Evolutionary conservation across 2,329 filamentous ascomycete species (phyloP).

Genomic region (Dothistroma septosporum): DNA sequence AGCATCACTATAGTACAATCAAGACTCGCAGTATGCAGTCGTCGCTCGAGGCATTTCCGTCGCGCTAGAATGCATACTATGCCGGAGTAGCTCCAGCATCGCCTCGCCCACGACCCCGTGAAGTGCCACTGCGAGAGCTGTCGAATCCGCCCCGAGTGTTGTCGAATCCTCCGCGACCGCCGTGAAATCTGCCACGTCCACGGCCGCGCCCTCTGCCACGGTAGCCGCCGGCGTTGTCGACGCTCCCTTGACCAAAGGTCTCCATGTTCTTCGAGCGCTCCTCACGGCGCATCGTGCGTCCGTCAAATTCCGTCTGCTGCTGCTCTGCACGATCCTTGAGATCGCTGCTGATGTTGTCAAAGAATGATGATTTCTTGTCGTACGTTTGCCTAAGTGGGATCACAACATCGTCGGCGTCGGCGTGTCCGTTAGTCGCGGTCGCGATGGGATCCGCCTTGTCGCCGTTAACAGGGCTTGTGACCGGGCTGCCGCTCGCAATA

Average conservation of each 20-base stretch:
- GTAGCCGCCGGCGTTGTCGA: constrained; percentile 65
- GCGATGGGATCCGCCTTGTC: constrained; percentile 23
- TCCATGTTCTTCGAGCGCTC: constrained; percentile 96
- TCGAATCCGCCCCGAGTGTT: not conserved
- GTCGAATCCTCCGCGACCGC: constrained; percentile 19
- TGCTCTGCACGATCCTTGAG: constrained; percentile 71
- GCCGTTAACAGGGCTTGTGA: constrained; percentile 39
- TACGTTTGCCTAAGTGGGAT: constrained; percentile 54
- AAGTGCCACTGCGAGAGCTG: constrained; percentile 5
- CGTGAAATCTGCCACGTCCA: constrained; percentile 55
- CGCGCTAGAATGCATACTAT: not conserved
- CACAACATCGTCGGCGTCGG: constrained; percentile 38
- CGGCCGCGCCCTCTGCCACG: constrained; percentile 74
- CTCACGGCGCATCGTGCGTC: constrained; percentile 83
- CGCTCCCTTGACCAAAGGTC: constrained; percentile 94
- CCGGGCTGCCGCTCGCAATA: constrained; percentile 69
- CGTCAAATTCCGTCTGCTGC: constrained; percentile 56
- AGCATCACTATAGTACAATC: constrained; percentile 11
- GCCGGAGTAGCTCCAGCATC: constrained; percentile 19
- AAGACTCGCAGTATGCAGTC: not conserved
- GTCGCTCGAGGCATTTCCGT: not conserved
- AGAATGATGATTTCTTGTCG: constrained; percentile 87
- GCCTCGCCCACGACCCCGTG: constrained; percentile 19
- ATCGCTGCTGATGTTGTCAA: constrained; percentile 97
- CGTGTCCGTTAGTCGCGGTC: constrained; percentile 29